Evolutionary conservation across 805 yeast genomes (phyloP), one percentile per base, ranked within the genome.

Genomic region (Kodamaea neixiangensis): DNA sequence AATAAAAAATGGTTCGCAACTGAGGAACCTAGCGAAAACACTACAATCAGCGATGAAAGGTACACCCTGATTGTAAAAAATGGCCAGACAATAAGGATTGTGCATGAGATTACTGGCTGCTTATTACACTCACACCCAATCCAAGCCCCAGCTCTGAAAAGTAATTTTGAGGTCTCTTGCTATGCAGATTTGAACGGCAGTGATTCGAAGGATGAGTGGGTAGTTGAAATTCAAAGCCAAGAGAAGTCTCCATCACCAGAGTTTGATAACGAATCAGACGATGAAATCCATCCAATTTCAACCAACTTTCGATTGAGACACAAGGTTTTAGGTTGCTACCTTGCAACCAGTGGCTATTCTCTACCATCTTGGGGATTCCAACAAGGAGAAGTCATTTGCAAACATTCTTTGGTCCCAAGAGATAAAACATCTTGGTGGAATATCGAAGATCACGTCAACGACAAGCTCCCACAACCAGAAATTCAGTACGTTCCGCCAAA

Each of bases 131-230:
- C 97, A 11, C 98, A 94, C 69, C 69, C 79, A 37, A 78, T 94
- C 47, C 72, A 83, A 2, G 96, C 96, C 1, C 94, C 94, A 18
- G 75, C 89, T 11, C 73, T 87, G 52, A 80, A 78, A 50, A 69
- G 77, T 34, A 80, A 80, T 48, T 86, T 77, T 72, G 99, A 94
- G 73, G 97, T 89, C 13, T 82, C 97, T 9, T 88, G 97, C 62
- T 90, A 90, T 64, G 96, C 97, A 51, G 80, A 82, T 55, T 76
- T 79, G 44, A 74, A 79, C 0, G 65, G 83, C 53, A 93, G 94
- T 54, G 98, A 93, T 62, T 67, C 67, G 3, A 87, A 88, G 62
- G 97, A 92, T 65, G 86, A 94, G 68, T 94, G 99, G 99, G 72
- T 86, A 35, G 75, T 93, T 41, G 97, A 93, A 71, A 78, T 94